Evolutionary conservation across 2,329 filamentous ascomycete species (phyloP).

Genomic region (Macroventuria anomochaeta): DNA sequence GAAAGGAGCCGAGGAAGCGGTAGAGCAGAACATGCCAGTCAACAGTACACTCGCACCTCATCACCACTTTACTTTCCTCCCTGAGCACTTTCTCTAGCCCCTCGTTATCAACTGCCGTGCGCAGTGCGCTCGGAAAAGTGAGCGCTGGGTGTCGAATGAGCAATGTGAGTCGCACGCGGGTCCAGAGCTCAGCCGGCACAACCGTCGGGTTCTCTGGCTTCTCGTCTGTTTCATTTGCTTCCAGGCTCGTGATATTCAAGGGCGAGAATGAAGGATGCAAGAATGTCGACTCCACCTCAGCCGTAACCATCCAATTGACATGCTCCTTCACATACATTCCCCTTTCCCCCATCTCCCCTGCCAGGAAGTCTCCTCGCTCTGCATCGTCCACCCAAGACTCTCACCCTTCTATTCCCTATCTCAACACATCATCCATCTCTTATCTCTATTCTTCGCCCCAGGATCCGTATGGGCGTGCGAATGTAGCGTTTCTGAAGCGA

Average conservation of each 20-base stretch:
- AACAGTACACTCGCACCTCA: conserved; percentile 27
- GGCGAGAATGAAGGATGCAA: neutral
- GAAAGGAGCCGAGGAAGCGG: conserved; percentile 12
- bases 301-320: conserved; percentile 24
- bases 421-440: conserved; percentile 10
- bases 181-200: conserved; percentile 19
- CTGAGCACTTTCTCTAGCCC: conserved; percentile 5
- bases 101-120: conserved; percentile 25
- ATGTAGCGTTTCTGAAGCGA: conserved; percentile 14
- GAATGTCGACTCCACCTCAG: conserved; percentile 14
- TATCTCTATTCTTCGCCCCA: conserved; percentile 20
- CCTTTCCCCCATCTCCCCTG: conserved; percentile 4
- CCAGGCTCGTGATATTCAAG: neutral
- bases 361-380: neutral
- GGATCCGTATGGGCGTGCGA: neutral
- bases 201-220: conserved; percentile 19
- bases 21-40: conserved; percentile 26
- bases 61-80: neutral
- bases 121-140: conserved; percentile 24
- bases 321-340: conserved; percentile 29
- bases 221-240: neutral
- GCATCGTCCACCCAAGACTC: conserved; percentile 7
- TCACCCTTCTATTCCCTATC: conserved; percentile 11
- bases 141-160: conserved; percentile 32
- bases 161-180: conserved; percentile 20